A percentile compares a stretch with the other conserved stretches of the same genome.
phyloP scores from a whole-genome alignment of 129 eudicot genomes.

The Lactuca sativa region DNA sequence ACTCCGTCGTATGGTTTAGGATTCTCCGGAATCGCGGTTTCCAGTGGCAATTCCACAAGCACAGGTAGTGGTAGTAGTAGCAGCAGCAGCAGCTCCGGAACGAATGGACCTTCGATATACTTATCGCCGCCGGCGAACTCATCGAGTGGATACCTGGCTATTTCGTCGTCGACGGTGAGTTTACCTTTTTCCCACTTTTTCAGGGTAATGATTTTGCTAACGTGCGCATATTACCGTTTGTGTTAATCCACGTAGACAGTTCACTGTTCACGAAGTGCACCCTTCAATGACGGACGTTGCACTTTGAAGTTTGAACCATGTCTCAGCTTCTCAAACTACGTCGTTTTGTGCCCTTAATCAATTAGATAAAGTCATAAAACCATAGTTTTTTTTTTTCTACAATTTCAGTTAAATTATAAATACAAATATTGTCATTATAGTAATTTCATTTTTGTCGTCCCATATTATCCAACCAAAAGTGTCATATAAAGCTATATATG shows the following conservation, averaged over 20 bases:
- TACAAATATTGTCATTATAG: too few species aligned
- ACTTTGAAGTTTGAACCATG: constrained; percentile 16
- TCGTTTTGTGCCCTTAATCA: background rate
- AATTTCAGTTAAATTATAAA: too few species aligned
- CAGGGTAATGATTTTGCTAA: background rate
- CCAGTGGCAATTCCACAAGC: constrained; percentile 31
- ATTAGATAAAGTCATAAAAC: too few species aligned
- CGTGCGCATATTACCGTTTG: constrained; percentile 7
- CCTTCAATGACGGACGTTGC: constrained; percentile 8
- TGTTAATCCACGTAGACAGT: constrained; percentile 21
- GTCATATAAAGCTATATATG: too few species aligned
- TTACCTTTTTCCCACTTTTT: background rate
- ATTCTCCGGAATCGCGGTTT: constrained; percentile 34
- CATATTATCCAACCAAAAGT: too few species aligned
- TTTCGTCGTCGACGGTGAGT: constrained; percentile 72
- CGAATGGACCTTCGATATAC: constrained; percentile 28
- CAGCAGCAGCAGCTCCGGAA: background rate
- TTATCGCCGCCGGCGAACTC: constrained; percentile 49
- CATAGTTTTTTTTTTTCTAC: too few species aligned
- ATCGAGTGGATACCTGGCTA: constrained; percentile 75
- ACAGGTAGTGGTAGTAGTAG: constrained; percentile 10
- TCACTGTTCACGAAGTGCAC: constrained; percentile 14
- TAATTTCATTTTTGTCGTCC: too few species aligned
- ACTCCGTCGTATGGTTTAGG: constrained; percentile 72
- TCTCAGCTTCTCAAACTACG: background rate